A percentile compares a stretch with the other conserved stretches of the same genome.
Evolutionary conservation across 768 basidiomycete genomes (phyloP).

Genomic region (Termitomyces sp.): DNA sequence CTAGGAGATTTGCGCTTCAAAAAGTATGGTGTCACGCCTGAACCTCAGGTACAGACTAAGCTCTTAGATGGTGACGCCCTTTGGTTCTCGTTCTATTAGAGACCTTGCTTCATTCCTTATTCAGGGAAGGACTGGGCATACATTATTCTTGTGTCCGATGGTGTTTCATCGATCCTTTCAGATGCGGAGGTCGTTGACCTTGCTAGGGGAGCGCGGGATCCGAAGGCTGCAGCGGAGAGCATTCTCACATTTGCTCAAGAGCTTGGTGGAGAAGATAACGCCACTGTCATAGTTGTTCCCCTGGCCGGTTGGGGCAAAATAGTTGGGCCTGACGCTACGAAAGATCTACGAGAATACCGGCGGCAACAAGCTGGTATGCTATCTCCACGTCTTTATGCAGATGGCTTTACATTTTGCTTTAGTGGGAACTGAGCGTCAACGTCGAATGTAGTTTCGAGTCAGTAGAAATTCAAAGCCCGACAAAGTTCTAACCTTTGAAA

Average conservation of each 20-base stretch:
- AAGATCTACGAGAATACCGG: slow-evolving; percentile 78
- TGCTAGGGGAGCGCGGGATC: slow-evolving; percentile 62
- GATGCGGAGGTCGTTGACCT: slow-evolving; percentile 95
- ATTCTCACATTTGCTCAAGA: slow-evolving; percentile 88
- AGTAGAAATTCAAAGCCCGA: neutral
- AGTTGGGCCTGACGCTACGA: slow-evolving; percentile 74
- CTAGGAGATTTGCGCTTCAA: slow-evolving; percentile 89
- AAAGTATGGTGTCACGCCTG: slow-evolving; percentile 86
- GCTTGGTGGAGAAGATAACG: slow-evolving; percentile 85
- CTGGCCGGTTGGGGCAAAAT: slow-evolving; percentile 88
- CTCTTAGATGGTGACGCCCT: slow-evolving; percentile 59
- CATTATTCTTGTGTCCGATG: slow-evolving; percentile 88
- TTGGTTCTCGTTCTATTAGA: neutral
- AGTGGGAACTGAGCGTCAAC: slow-evolving; percentile 66
- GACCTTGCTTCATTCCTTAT: neutral
- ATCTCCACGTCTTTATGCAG: neutral
- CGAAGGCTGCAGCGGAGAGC: slow-evolving; percentile 73
- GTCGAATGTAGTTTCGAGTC: slow-evolving; percentile 43
- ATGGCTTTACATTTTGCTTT: neutral
- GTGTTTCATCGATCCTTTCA: slow-evolving; percentile 84
- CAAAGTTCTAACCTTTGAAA: neutral
- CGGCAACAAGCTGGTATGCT: slow-evolving; percentile 53
- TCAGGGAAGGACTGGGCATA: slow-evolving; percentile 82
- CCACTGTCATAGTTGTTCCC: slow-evolving; percentile 86
- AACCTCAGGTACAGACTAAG: slow-evolving; percentile 79